These are phyloP conservation scores for Rhododendron molle DNA, from an alignment of 148 eudicot genomes.

Conservation along the genomic window DNA sequence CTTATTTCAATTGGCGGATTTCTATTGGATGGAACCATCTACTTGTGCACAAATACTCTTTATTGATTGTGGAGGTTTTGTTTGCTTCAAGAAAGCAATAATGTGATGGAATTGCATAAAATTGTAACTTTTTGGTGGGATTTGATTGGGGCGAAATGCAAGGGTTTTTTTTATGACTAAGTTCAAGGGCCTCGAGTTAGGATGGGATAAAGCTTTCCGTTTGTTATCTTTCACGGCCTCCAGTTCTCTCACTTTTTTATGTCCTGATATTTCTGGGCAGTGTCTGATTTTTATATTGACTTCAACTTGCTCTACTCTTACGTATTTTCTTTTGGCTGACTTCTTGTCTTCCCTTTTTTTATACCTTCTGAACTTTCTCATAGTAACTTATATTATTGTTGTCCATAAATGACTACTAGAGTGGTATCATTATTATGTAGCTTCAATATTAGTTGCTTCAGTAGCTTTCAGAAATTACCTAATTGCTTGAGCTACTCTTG, in stretches of 20 bases:
- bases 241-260: neutral
- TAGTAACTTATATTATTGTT: neutral
- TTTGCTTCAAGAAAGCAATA: neutral
- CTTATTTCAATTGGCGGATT: neutral
- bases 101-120: neutral
- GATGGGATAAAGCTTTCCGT: neutral
- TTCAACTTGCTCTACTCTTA: neutral
- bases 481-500: neutral
- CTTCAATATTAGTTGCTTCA: neutral
- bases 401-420: neutral
- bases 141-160: neutral
- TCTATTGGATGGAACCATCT: neutral
- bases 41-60: neutral
- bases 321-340: neutral
- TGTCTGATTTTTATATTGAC: neutral
- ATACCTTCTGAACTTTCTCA: neutral
- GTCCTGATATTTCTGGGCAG: neutral
- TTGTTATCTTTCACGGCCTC: neutral
- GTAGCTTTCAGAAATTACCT: constrained; percentile 5
- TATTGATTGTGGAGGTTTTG: neutral
- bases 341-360: neutral
- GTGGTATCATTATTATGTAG: neutral
- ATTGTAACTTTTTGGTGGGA: neutral
- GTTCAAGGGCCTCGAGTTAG: neutral
- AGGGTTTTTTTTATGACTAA: neutral